Evolutionary conservation across 257 asterid genomes (phyloP).

Genomic region (Schizonepeta tenuifolia): DNA sequence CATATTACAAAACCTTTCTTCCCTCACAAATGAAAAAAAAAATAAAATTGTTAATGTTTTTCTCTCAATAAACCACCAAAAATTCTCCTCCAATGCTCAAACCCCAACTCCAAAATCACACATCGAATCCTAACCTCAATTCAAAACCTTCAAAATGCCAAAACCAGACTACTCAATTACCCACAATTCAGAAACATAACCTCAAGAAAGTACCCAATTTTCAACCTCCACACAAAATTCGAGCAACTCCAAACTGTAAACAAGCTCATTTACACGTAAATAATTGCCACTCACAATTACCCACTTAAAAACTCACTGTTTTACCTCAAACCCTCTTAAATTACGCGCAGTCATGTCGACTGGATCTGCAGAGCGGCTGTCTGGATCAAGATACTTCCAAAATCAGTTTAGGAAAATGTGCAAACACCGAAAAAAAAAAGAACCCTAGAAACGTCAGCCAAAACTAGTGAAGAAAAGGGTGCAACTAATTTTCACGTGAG

Average conservation of each 20-base stretch:
- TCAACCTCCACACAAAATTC: slow-evolving; percentile 26
- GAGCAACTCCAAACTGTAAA: slow-evolving; percentile 34
- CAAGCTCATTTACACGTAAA: slow-evolving; percentile 31
- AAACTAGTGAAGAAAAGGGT: slow-evolving; percentile 31
- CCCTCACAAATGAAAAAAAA: too few relatives aligned
- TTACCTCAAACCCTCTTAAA: slow-evolving; percentile 25
- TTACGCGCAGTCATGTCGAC: slow-evolving; percentile 8
- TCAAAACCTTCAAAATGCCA: slow-evolving; percentile 36
- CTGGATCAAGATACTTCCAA: slow-evolving; percentile 44
- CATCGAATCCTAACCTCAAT: neutral
- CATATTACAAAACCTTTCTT: slow-evolving; percentile 24
- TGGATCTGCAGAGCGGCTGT: slow-evolving; percentile 48
- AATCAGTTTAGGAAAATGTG: slow-evolving; percentile 30
- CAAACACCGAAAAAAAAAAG: slow-evolving; percentile 10
- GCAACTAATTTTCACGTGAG: slow-evolving; percentile 58
- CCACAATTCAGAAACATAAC: slow-evolving; percentile 29
- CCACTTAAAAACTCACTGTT: slow-evolving; percentile 24
- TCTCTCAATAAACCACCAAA: slow-evolving; percentile 8
- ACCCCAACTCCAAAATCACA: slow-evolving; percentile 30
- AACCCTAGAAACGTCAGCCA: slow-evolving; percentile 30
- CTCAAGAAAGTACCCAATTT: slow-evolving; percentile 11
- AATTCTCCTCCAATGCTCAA: slow-evolving; percentile 20
- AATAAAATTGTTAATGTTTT: neutral
- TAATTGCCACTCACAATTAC: slow-evolving; percentile 27
- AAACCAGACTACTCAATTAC: slow-evolving; percentile 20